Evolutionary conservation across 306 rosid genomes (phyloP).

Genomic region (Fagus crenata): DNA sequence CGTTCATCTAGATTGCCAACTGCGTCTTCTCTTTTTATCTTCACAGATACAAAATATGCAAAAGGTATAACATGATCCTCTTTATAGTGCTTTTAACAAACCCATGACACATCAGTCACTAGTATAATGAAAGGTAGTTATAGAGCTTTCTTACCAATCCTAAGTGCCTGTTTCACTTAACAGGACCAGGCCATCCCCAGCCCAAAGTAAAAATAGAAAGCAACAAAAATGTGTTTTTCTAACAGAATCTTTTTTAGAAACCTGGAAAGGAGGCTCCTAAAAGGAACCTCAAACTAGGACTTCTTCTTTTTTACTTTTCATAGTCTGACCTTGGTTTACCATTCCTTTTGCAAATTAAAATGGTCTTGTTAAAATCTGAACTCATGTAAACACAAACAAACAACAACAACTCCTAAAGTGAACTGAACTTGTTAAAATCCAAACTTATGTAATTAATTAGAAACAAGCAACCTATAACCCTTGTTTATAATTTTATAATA

Average conservation of each 20-base stretch:
- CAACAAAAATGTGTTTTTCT: not conserved
- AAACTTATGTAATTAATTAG: not conserved
- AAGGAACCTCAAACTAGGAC: not conserved
- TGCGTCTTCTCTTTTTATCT: too few species aligned
- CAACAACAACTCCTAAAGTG: not conserved
- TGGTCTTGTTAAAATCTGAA: not conserved
- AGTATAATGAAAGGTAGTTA: too few species aligned
- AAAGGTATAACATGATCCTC: too few species aligned
- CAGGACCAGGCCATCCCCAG: too few species aligned
- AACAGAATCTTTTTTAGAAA: not conserved
- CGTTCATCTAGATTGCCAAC: too few species aligned
- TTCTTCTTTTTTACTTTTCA: not conserved
- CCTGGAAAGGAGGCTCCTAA: not conserved
- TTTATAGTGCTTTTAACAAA: too few species aligned
- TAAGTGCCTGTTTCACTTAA: too few species aligned
- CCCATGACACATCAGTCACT: too few species aligned
- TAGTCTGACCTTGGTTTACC: not conserved
- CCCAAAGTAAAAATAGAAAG: not conserved
- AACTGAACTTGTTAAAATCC: not conserved
- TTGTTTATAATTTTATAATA: not conserved
- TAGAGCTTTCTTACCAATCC: too few species aligned
- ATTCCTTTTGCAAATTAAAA: not conserved
- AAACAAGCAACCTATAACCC: not conserved
- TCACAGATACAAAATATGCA: too few species aligned
- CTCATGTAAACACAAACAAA: not conserved